Evolutionary conservation across 2,329 filamentous ascomycete genomes (phyloP).

Genomic region (Sclerotinia trifoliorum): DNA sequence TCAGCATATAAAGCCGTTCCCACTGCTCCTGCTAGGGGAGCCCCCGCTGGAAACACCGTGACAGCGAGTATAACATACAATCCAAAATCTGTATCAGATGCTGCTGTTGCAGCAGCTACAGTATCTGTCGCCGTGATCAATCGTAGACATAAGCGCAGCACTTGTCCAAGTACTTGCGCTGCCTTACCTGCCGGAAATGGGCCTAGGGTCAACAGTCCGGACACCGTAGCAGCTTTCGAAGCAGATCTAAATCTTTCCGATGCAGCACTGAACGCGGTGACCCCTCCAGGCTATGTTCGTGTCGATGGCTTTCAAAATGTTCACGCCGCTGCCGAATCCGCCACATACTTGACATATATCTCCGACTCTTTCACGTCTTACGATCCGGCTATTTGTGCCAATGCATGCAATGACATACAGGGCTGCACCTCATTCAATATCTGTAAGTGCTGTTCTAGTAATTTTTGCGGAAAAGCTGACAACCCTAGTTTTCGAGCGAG

Average conservation of each 20-base stretch:
- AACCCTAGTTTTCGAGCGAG: slow-evolving; percentile 16
- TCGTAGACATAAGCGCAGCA: slow-evolving; percentile 16
- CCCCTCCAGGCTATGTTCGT: slow-evolving; percentile 6
- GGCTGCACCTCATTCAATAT: slow-evolving; percentile 22
- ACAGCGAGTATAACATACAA: slow-evolving; percentile 17
- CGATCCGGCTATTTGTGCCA: slow-evolving; percentile 20
- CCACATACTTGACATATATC: slow-evolving; percentile 22
- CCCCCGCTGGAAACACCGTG: slow-evolving; percentile 12
- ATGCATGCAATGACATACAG: slow-evolving; percentile 20
- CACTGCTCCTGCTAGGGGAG: slow-evolving; percentile 11
- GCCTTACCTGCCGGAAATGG: slow-evolving; percentile 15
- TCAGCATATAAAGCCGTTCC: slow-evolving; percentile 20
- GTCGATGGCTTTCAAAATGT: slow-evolving; percentile 15
- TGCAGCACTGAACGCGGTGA: slow-evolving; percentile 15
- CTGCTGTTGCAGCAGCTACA: slow-evolving; percentile 5
- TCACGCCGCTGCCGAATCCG: slow-evolving; percentile 9
- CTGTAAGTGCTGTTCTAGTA: not conserved
- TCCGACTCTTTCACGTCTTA: slow-evolving; percentile 20
- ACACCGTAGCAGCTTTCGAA: slow-evolving; percentile 12
- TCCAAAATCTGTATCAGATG: slow-evolving; percentile 1
- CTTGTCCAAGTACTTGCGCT: not conserved
- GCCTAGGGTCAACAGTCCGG: slow-evolving; percentile 10
- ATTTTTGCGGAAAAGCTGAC: not conserved
- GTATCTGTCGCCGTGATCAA: not conserved
- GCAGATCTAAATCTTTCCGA: not conserved